Evolutionary conservation across 176 grass and related monocot genomes (phyloP).

Genomic region (Oropetium thomaeum): DNA sequence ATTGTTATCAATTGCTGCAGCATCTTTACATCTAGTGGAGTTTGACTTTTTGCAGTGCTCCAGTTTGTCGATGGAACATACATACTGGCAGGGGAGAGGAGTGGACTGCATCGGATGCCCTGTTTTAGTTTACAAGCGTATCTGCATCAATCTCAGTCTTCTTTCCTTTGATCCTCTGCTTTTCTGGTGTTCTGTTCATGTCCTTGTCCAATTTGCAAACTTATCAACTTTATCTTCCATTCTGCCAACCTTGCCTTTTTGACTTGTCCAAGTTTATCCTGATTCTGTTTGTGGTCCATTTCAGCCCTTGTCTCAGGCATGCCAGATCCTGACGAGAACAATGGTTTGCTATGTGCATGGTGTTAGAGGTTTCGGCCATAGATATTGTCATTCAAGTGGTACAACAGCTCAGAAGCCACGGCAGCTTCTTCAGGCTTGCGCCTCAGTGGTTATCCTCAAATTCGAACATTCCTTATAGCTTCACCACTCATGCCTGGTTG

Average conservation of each 20-base stretch:
- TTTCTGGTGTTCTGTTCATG: conserved; percentile 30
- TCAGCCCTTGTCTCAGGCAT: conserved; percentile 11
- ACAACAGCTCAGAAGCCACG: conserved; percentile 8
- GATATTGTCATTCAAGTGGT: conserved; percentile 33
- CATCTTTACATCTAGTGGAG: conserved; percentile 23
- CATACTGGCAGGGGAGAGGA: neutral
- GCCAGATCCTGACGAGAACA: conserved; percentile 48
- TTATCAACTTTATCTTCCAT: conserved; percentile 41
- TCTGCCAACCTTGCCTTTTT: conserved; percentile 43
- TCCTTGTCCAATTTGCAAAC: conserved; percentile 34
- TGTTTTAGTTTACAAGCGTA: conserved; percentile 41
- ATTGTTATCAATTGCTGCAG: neutral
- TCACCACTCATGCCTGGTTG: neutral
- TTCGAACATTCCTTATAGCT: neutral
- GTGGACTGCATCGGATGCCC: conserved; percentile 47
- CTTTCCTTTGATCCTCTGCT: conserved; percentile 15
- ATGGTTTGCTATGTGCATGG: neutral
- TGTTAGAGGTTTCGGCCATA: neutral
- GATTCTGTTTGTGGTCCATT: conserved; percentile 11
- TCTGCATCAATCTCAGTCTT: conserved; percentile 31
- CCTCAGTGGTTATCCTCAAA: neutral
- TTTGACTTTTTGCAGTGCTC: conserved; percentile 41
- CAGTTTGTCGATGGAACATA: conserved; percentile 35
- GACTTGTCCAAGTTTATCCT: conserved; percentile 45
- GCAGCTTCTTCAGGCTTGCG: neutral